Evolutionary conservation across 345 rosid genomes (phyloP).

Genomic region (Linum tenue): DNA sequence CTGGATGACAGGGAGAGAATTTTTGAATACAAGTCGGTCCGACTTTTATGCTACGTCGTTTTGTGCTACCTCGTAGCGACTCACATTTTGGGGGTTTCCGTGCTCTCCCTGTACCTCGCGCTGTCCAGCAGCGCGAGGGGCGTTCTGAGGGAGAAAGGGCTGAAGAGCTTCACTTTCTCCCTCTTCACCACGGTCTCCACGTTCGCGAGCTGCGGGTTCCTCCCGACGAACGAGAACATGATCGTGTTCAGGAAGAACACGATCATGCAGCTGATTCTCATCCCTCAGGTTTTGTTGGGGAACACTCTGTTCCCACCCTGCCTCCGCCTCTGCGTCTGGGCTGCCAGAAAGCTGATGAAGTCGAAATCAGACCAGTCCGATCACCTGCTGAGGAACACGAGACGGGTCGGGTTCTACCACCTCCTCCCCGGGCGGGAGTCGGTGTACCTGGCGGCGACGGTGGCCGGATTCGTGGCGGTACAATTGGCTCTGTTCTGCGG

Average conservation of each 20-base stretch:
- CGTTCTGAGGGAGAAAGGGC: constrained; percentile 30
- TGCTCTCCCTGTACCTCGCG: constrained; percentile 28
- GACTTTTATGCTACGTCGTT: constrained; percentile 31
- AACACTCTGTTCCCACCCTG: constrained; percentile 47
- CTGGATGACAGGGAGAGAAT: too few species aligned
- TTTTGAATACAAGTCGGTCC: constrained; percentile 10
- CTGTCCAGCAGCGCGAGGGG: constrained; percentile 27
- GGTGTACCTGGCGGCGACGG: constrained; percentile 26
- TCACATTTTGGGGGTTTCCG: constrained; percentile 26
- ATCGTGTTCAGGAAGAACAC: constrained; percentile 40
- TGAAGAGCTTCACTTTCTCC: constrained; percentile 36
- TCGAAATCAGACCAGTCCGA: constrained; percentile 17
- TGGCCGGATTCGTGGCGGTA: constrained; percentile 29
- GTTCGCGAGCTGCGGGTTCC: constrained; percentile 51
- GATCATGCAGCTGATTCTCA: constrained; percentile 38
- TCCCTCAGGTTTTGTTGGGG: constrained; percentile 47
- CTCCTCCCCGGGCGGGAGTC: constrained; percentile 24
- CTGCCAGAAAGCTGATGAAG: constrained; percentile 25
- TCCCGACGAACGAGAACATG: constrained; percentile 78
- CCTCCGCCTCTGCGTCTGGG: constrained; percentile 31
- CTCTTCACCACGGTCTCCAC: constrained; percentile 48
- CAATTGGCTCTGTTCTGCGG: constrained; percentile 31
- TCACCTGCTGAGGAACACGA: constrained; percentile 30
- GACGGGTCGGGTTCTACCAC: constrained; percentile 36
- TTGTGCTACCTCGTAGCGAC: constrained; percentile 31